Evolutionary conservation across 2,329 filamentous ascomycete genomes (phyloP).

Genomic region (Hypoxylon sp.): DNA sequence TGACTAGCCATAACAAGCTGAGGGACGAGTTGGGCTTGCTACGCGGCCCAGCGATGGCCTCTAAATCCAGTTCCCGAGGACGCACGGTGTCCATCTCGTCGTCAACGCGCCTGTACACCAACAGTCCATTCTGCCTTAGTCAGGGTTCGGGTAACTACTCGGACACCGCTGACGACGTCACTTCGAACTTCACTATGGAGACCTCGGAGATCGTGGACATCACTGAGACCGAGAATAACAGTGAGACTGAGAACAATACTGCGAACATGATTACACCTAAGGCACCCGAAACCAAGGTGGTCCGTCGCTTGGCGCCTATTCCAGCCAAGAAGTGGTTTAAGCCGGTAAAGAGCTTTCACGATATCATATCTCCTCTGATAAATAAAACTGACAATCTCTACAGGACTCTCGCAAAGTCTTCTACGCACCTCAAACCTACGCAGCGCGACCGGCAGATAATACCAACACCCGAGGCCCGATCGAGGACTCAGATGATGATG

Average conservation of each 20-base stretch:
- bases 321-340: slow-evolving; percentile 22
- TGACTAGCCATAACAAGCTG: not conserved
- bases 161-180: not conserved
- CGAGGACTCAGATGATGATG: slow-evolving; percentile 10
- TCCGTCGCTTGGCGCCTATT: not conserved
- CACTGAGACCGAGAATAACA: not conserved
- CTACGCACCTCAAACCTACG: slow-evolving; percentile 4
- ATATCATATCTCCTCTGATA: not conserved
- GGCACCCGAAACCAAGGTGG: not conserved
- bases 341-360: slow-evolving; percentile 19
- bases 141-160: not conserved
- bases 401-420: slow-evolving; percentile 38
- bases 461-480: not conserved
- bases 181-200: not conserved
- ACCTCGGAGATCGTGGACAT: no score
- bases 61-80: not conserved
- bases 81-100: not conserved
- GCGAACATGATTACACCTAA: not conserved
- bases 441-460: not conserved
- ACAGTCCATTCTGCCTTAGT: not conserved
- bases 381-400: slow-evolving; percentile 15
- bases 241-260: not conserved
- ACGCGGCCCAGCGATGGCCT: not conserved
- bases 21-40: not conserved
- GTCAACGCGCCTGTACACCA: not conserved